Base-by-base conservation (phyloP, 1,284 basidiomycete genomes). In the Meira miltonrushii region DNA sequence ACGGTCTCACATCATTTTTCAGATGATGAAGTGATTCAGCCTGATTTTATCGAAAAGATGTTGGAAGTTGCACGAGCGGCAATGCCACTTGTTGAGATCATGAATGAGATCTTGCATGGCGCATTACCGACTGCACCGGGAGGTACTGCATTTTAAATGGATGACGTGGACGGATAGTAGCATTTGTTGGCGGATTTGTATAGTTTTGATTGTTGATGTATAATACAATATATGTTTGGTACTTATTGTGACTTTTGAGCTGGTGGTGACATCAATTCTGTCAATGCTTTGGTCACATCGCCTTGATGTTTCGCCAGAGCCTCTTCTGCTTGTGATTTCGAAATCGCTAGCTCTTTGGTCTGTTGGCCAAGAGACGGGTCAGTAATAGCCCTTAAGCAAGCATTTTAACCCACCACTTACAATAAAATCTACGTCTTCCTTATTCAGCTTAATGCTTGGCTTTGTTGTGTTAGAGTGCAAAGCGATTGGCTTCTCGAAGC, bases 81-180 rank as follows among this genome's bases (percentile, higher is more conserved):
- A 77, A 80, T 82, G 59, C 91, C 91, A 0, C 86, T 94, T 60
- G 88, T 93, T 10, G 88, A 89, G 72, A 86, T 87, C 12, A 48
- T 48, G 46, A 48, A 48, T 48, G 46, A 48, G 46, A 48, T 48
- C 12, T 17, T 25, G 13, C 46, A 48, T 25, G 46, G 46, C 5
- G 12, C 12, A 13, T n/a, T n/a, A 12, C 46, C 46, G n/a, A 17
- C 46, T 21, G 46, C 46, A 23, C 46, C 46, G 5, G 17, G 7
- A 21, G 46, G 6, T 48, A 4, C 17, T 5, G 3, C 23, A 21
- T 21, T 8, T 8, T 33, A 33, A 8, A 33, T 33, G 3, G 21
- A 21, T 11, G 10, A 33, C 4, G 8, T 33, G 3, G 21, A 21
- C 40, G 10, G 11, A 43, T 19, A 5, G 11, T 15, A 15, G 3